Evolutionary conservation across 495 filamentous ascomycete species (phyloP).

Genomic region (Penicillium cosmopolitanum): DNA sequence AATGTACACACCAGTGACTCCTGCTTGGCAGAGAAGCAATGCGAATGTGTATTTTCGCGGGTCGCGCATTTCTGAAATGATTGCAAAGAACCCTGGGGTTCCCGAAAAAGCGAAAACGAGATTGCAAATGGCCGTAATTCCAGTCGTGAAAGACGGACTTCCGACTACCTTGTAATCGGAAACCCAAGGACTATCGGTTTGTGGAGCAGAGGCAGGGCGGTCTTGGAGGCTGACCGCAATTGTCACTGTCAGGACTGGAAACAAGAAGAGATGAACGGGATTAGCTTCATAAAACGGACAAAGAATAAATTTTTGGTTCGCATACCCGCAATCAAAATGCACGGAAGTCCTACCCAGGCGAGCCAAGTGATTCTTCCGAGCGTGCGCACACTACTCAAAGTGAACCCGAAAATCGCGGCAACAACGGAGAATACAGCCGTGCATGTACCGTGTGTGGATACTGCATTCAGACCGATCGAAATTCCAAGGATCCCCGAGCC

Average conservation of each 20-base stretch:
- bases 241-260: slow-evolving; percentile 67
- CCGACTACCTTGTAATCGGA: slow-evolving; percentile 27
- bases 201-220: slow-evolving; percentile 33
- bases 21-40: slow-evolving; percentile 43
- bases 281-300: slow-evolving; percentile 23
- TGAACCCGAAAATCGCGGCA: neutral
- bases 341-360: slow-evolving; percentile 1
- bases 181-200: slow-evolving; percentile 20
- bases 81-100: slow-evolving; percentile 66
- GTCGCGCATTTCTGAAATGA: slow-evolving; percentile 74
- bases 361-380: slow-evolving; percentile 5
- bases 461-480: slow-evolving; percentile 1
- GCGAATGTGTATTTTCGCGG: slow-evolving; percentile 62
- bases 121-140: slow-evolving; percentile 62
- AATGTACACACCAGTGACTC: slow-evolving; percentile 64
- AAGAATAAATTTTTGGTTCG: slow-evolving; percentile 7
- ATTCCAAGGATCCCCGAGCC: neutral
- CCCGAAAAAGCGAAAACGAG: slow-evolving; percentile 66
- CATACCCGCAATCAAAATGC: neutral
- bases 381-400: slow-evolving; percentile 1
- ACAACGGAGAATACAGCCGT: slow-evolving; percentile 2
- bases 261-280: slow-evolving; percentile 35
- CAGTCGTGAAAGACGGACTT: slow-evolving; percentile 30
- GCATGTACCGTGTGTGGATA: slow-evolving; percentile 2
- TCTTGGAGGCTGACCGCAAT: slow-evolving; percentile 59